Conservation (phyloP, 2,329 filamentous ascomycete species). For the Hypoxylon sp. region DNA sequence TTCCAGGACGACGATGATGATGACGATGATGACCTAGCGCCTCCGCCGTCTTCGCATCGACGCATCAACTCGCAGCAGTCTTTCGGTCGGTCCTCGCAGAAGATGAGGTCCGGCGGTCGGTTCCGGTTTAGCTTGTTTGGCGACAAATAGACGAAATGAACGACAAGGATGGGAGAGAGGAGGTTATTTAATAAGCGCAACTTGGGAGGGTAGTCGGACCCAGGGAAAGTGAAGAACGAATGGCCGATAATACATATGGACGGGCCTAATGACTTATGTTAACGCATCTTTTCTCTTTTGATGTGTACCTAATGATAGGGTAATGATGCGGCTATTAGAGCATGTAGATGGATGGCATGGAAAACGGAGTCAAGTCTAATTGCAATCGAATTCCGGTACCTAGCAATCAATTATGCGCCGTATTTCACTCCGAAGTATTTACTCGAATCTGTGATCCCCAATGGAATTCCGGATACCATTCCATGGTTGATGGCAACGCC, state of each 20-base stretch:
- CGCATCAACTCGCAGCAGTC: conserved; percentile 47
- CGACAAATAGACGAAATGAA: conserved; percentile 24
- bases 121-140: conserved; percentile 47
- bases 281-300: conserved; percentile 17
- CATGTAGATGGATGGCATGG: conserved; percentile 26
- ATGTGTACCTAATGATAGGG: conserved; percentile 30
- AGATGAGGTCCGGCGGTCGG: conserved; percentile 40
- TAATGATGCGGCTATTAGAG: conserved; percentile 26
- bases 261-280: conserved; percentile 31
- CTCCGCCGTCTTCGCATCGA: conserved; percentile 37
- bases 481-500: neutral
- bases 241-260: conserved; percentile 6
- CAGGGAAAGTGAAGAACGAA: neutral
- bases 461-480: neutral
- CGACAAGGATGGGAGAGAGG: neutral
- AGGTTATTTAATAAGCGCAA: too few relatives aligned
- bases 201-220: too few relatives aligned
- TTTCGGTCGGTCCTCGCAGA: conserved; percentile 44
- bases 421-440: conserved; percentile 6
- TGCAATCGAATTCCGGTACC: too few relatives aligned
- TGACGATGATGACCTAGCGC: conserved; percentile 34
- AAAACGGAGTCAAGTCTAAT: conserved; percentile 23
- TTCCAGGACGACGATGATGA: conserved; percentile 39
- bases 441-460: too few relatives aligned
- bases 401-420: neutral